Evolutionary conservation across 331 rosid species (phyloP), one percentile per base, ranked within the genome.

Genomic region (Malus hybrid): DNA sequence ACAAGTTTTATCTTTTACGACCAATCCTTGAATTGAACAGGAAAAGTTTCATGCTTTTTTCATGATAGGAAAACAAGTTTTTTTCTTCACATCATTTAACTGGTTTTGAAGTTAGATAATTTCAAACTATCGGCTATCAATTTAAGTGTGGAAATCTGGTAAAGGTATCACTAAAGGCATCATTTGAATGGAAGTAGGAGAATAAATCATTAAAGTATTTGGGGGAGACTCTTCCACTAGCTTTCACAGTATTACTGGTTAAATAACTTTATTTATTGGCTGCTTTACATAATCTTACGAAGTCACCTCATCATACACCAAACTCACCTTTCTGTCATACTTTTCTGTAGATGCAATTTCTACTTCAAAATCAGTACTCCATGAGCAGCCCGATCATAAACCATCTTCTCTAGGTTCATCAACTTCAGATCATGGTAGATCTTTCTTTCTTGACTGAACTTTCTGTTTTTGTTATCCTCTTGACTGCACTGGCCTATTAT

Each of bases 371-470:
- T 67, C 71, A 33, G 63, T 68, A 32, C 33, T 33, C n/a, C 22
- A 2, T 69, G 72, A 69, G 75, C 59, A 61, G 79, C 50, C 62
- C 16, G 39, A 65, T 70, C 70, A 65, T 71, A 22, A 4, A 66
- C 70, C 69, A 32, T 65, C 74, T 22, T 56, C 62, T 39, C 20
- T 34, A 55, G 70, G 71, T 48, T 81, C 84, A 66, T 76, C 78
- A 27, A 56, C 59, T 36, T 71, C 76, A 70, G 72, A 18, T 34
- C 27, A 67, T 44, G 69, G 78, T 71, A 50, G 52, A 55, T 69
- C 55, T 42, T 22, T 73, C 68, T 48, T 29, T 68, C 83, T 28
- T 60, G 55, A 55, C 13, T 71, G 65, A 31, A 54, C 1, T 12
- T 76, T 60, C 52, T 44, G 29, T 46, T 56, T 54, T 27, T 65